phyloP scores from a whole-genome alignment of 192 early-diverging fungal species.

The Linnemannia elongata region DNA sequence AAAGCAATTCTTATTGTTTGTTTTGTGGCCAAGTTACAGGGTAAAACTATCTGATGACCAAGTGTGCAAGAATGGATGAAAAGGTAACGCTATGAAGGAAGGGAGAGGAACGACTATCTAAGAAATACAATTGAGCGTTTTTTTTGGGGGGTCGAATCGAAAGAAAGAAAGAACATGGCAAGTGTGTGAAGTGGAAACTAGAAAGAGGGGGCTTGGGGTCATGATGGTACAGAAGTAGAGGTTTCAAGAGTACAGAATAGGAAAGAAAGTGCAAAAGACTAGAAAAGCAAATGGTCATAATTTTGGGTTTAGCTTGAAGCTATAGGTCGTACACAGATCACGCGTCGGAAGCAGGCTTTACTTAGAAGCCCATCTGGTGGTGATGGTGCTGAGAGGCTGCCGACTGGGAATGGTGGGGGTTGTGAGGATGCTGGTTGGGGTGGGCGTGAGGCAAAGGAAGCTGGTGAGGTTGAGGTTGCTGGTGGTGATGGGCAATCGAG shows the following conservation, averaged over 20 bases:
- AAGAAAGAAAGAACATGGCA: neutral
- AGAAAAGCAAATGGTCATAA: slow-evolving; percentile 3
- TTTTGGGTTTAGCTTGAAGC: neutral
- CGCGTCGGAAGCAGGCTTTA: neutral
- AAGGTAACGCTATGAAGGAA: neutral
- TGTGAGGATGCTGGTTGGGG: slow-evolving; percentile 41
- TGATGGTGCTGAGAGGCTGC: slow-evolving; percentile 18
- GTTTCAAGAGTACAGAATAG: neutral
- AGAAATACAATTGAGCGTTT: slow-evolving; percentile 3
- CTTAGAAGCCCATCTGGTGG: slow-evolving; percentile 54
- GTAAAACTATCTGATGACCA: neutral
- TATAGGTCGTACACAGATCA: neutral
- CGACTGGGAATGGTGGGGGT: slow-evolving; percentile 32
- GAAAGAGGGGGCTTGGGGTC: neutral
- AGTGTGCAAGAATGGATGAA: too few species aligned
- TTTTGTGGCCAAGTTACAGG: neutral
- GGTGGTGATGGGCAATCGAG: slow-evolving; percentile 45
- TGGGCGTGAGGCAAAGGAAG: slow-evolving; percentile 48
- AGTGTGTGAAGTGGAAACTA: neutral
- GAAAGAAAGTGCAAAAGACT: neutral
- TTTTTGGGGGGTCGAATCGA: neutral
- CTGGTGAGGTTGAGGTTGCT: slow-evolving; percentile 46
- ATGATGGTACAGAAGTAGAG: neutral
- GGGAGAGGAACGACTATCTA: neutral
- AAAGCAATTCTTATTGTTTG: neutral